A percentile compares a stretch with the other conserved stretches of the same genome.
phyloP scores from a whole-genome alignment of 2,329 filamentous ascomycete species.

The Biscogniauxia mediterranea region DNA sequence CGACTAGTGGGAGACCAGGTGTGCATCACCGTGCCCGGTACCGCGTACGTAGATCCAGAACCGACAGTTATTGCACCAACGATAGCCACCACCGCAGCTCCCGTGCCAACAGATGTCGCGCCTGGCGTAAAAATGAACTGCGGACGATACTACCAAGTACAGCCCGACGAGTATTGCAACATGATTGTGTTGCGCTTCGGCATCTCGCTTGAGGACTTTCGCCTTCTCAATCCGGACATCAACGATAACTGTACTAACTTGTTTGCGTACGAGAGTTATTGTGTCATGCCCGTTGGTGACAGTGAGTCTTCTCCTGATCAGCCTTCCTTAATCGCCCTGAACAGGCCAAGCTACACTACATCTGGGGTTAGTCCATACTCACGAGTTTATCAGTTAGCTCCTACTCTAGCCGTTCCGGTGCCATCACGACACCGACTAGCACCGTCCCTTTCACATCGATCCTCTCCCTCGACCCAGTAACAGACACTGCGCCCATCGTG shows the following conservation, averaged over 20 bases:
- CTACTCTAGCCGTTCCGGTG: no score
- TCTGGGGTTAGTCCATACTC: no score
- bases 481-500: no score
- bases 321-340: no score
- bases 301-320: not conserved
- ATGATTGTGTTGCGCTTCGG: not conserved
- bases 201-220: conserved; percentile 2
- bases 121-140: not conserved
- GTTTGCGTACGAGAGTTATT: conserved; percentile 3
- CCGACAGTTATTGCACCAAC: not conserved
- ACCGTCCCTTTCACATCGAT: no score
- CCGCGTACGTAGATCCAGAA: not conserved
- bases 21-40: conserved; percentile 18
- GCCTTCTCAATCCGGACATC: not conserved
- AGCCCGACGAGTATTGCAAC: conserved; percentile 3
- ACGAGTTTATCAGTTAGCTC: no score
- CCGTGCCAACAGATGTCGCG: conserved; percentile 27
- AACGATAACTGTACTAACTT: conserved; percentile 8
- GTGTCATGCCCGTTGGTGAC: not conserved
- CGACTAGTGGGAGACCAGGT: conserved; percentile 17
- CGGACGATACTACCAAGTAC: not conserved
- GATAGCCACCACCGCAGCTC: conserved; percentile 9
- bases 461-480: no score
- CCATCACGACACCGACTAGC: no score
- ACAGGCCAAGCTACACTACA: no score